These are phyloP conservation scores for Bruguiera hainesii DNA, from an alignment of 441 rosid genomes.

Conservation along the genomic window DNA sequence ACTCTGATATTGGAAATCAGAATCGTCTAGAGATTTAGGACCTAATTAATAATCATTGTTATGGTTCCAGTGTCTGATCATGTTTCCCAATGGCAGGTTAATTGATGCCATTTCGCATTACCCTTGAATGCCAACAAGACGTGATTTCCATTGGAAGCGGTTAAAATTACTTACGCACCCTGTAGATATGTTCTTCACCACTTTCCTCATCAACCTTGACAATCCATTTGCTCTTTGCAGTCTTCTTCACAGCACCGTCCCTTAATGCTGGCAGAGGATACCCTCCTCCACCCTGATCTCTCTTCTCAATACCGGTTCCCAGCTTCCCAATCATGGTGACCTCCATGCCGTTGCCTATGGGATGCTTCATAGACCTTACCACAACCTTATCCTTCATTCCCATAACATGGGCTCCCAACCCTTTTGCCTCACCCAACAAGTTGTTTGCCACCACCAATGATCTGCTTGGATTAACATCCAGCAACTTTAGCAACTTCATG, in stretches of 20 bases:
- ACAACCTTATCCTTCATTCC: constrained; percentile 26
- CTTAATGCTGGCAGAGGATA: not conserved
- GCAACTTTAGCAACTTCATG: constrained; percentile 24
- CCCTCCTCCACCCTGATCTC: constrained; percentile 6
- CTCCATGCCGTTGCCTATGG: constrained; percentile 48
- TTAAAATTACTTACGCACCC: constrained; percentile 21
- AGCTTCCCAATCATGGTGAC: constrained; percentile 31
- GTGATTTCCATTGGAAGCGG: not conserved
- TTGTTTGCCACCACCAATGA: constrained; percentile 47
- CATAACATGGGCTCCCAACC: constrained; percentile 31
- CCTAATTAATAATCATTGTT: too few species aligned
- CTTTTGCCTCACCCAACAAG: constrained; percentile 30
- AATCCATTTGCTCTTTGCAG: constrained; percentile 33
- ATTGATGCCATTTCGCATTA: not conserved
- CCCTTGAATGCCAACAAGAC: not conserved
- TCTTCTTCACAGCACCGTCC: constrained; percentile 5
- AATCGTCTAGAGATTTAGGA: too few species aligned
- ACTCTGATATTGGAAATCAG: too few species aligned
- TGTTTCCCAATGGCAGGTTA: not conserved
- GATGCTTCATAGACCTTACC: constrained; percentile 41
- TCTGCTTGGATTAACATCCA: constrained; percentile 33
- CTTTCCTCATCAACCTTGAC: constrained; percentile 33
- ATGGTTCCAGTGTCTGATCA: not conserved
- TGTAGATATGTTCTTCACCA: constrained; percentile 45
- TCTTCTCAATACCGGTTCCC: constrained; percentile 10